These are phyloP conservation scores for Mucor racemosus DNA, from an alignment of 371 early-diverging fungal genomes.

Conservation along the genomic window DNA sequence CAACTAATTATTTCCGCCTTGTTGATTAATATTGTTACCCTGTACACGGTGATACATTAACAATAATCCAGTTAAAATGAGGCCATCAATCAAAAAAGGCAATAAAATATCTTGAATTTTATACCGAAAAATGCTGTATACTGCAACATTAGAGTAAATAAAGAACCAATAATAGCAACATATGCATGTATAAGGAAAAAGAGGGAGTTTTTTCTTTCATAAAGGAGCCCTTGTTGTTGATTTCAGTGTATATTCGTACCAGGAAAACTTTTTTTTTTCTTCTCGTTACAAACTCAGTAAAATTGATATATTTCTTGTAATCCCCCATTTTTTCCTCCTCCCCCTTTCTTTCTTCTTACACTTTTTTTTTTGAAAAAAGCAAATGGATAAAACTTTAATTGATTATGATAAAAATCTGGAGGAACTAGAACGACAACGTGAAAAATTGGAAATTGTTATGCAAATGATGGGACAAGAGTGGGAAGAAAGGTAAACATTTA, in stretches of 20 bases:
- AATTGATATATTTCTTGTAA: background rate
- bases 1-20: background rate
- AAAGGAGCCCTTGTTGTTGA: background rate
- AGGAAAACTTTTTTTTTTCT: slow-evolving; percentile 7
- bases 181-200: slow-evolving; percentile 9
- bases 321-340: background rate
- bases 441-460: slow-evolving; percentile 50
- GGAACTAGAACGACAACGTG: slow-evolving; percentile 47
- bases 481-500: slow-evolving; percentile 48
- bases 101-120: background rate
- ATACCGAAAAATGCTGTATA: background rate
- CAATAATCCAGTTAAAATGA: background rate
- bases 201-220: slow-evolving; percentile 7
- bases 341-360: slow-evolving; percentile 11
- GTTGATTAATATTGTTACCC: background rate
- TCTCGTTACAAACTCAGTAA: slow-evolving; percentile 2
- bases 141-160: background rate
- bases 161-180: slow-evolving; percentile 1
- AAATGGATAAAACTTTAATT: slow-evolving; percentile 48
- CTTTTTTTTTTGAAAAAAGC: background rate
- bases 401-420: slow-evolving; percentile 55
- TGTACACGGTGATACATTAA: slow-evolving; percentile 2
- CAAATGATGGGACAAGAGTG: slow-evolving; percentile 56
- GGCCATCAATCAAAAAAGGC: slow-evolving; percentile 1
- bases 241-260: background rate